Evolutionary conservation across 1,139 yeast species (phyloP).

Genomic region (Candida tetrigidarum): DNA sequence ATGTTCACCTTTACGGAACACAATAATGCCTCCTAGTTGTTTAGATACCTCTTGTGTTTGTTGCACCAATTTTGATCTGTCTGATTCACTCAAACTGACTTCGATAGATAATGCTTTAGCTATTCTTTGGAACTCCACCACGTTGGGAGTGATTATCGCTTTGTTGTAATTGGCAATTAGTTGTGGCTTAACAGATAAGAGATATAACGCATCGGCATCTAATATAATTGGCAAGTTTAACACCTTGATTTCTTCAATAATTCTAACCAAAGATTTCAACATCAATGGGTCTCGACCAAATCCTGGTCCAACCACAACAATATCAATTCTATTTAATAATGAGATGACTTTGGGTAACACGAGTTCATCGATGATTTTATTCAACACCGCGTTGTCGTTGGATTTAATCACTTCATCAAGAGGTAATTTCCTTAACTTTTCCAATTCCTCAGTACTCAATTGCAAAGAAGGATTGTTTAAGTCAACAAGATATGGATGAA

Average conservation of each 20-base stretch:
- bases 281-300: constrained; percentile 80
- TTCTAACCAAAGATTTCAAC: constrained; percentile 59
- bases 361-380: constrained; percentile 37
- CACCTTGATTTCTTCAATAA: constrained; percentile 60
- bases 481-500: constrained; percentile 80
- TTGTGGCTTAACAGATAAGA: constrained; percentile 60
- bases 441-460: constrained; percentile 21
- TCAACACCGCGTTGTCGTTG: constrained; percentile 24
- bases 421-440: constrained; percentile 18
- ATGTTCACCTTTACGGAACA: constrained; percentile 70
- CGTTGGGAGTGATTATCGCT: constrained; percentile 87
- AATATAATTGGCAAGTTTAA: constrained; percentile 67
- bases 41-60: constrained; percentile 53
- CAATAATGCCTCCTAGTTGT: constrained; percentile 61
- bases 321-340: constrained; percentile 71
- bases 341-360: constrained; percentile 59
- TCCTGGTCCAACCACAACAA: constrained; percentile 92
- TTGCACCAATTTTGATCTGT: constrained; percentile 24
- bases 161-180: constrained; percentile 51
- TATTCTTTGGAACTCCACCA: constrained; percentile 78
- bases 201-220: constrained; percentile 87
- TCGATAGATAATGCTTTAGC: constrained; percentile 46
- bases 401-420: constrained; percentile 25
- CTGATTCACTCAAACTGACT: constrained; percentile 29
- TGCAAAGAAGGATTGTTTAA: constrained; percentile 24